Conservation (phyloP, 176 grass and related monocot genomes). For the Carex kokanica region DNA sequence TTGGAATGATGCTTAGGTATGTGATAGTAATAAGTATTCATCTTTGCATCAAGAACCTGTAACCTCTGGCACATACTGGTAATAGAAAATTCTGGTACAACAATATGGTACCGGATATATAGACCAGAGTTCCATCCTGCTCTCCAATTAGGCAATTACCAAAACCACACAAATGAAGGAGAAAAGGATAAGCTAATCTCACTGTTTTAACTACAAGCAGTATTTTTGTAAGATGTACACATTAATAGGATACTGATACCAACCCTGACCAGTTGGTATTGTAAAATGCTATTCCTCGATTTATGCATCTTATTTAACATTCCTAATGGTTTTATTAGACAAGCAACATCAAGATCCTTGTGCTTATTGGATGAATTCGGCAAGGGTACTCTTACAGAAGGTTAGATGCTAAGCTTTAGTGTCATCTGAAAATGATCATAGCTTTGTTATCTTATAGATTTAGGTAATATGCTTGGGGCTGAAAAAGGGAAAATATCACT, state of each 20-base stretch:
- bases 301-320: not conserved
- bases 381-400: conserved; percentile 96
- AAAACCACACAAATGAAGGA: not conserved
- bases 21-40: conserved; percentile 18
- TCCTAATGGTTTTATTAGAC: conserved; percentile 44
- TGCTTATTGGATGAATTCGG: conserved; percentile 96
- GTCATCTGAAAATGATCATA: not conserved
- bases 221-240: not conserved
- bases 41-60: not conserved
- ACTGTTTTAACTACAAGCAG: not conserved
- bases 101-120: not conserved
- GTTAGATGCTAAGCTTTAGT: conserved; percentile 30
- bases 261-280: not conserved
- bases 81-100: not conserved
- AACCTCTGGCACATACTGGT: not conserved
- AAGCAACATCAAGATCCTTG: conserved; percentile 79
- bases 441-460: not conserved
- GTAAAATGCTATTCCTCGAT: conserved; percentile 3
- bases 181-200: not conserved
- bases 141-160: not conserved
- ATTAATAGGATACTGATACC: not conserved
- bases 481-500: not conserved
- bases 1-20: conserved; percentile 97
- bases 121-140: not conserved
- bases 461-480: not conserved